phyloP scores from a whole-genome alignment of 495 filamentous ascomycete genomes.

The Astrothelium macrocarpum region DNA sequence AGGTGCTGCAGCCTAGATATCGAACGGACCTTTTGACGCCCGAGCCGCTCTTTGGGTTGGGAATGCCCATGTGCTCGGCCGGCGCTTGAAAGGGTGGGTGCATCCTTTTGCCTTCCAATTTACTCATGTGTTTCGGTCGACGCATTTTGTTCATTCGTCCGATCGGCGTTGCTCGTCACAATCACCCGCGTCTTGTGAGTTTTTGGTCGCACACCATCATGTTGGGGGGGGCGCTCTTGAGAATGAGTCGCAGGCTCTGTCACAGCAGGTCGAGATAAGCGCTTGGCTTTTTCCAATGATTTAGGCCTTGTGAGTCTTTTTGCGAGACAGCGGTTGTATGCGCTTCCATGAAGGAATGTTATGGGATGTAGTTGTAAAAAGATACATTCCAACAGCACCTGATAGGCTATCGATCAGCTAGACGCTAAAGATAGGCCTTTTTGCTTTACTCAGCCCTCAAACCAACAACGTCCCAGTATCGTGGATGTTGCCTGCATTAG shows the following conservation, averaged over 20 bases:
- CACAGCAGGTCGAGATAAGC: background rate
- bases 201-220: background rate
- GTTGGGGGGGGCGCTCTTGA: background rate
- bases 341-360: background rate
- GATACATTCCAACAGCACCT: background rate
- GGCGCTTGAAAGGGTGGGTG: background rate
- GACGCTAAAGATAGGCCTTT: constrained; percentile 3
- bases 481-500: background rate
- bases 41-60: background rate
- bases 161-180: background rate
- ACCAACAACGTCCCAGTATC: constrained; percentile 3
- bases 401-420: background rate
- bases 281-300: no score
- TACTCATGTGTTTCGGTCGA: background rate
- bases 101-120: background rate
- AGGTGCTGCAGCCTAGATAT: background rate
- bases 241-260: background rate
- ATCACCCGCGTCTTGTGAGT: no score
- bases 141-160: background rate
- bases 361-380: background rate
- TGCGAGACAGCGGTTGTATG: no score
- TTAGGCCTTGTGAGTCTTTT: no score
- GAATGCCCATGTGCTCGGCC: background rate
- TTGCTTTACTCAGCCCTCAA: background rate
- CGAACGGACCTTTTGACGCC: background rate